Base-by-base conservation (phyloP, 495 filamentous ascomycete genomes). In the Lasiosphaeria hispida region DNA sequence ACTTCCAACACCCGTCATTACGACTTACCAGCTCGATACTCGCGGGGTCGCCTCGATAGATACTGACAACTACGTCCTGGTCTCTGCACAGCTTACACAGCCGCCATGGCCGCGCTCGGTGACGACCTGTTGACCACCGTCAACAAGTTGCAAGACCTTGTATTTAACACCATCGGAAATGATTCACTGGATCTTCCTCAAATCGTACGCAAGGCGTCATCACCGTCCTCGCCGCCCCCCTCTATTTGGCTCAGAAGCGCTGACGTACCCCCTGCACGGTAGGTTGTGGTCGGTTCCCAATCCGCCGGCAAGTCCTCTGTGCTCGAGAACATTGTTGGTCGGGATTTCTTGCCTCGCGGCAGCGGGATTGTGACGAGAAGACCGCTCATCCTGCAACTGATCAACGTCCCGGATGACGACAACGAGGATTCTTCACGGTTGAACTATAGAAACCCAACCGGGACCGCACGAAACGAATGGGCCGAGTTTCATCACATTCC, bases 241-340 rank as follows among this genome's bases (percentile, higher is more conserved):
- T 5, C 2, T 30, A 30, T 30, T 5, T 30, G 5, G 10, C 17
- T 19, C 36, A n/a, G 9, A 23, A 34, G 11, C 50, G 37, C 57
- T 62, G 18, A 62, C 45, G 33, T 17, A 10, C 13, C n/a, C 34
- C 33, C 55, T 42, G 44, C 56, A 30, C 63, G 41, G 37, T 62
- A 98, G 94, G 94, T 97, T 55, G 94, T 99, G 51, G 94, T 99
- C 59, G 94, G 94, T 55, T 99, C 94, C 53, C 94, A 99, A 76
- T 97, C 94, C 7, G 96, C 93, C 49, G 94, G 94, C 63, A 99
- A 99, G 75, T 97, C 94, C n/a, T 97, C 94, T 13, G 94, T 99
- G 15, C 83, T 99, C 55, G 94, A 99, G 74, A 99, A 99, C 68
- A 97, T 99, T 63, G 94, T 99, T 63, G 94, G 95, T 48, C 83